Base-by-base conservation (phyloP, 1,284 basidiomycete genomes). In the Malassezia vespertilionis region DNA sequence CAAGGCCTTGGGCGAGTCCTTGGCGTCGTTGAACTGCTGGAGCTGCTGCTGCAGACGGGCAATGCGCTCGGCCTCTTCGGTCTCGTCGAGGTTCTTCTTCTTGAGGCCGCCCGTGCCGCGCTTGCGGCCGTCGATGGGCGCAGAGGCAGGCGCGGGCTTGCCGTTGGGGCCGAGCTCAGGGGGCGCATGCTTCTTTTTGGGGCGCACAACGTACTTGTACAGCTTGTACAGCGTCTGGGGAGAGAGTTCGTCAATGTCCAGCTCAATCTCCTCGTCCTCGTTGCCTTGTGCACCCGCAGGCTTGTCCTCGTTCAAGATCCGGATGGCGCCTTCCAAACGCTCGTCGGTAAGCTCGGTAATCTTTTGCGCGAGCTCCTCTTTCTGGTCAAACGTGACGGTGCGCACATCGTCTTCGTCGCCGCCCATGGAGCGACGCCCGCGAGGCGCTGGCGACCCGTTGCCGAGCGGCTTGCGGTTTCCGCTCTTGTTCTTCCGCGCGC, bases 281-380 rank as follows among this genome's bases (percentile, higher is more conserved):
- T 12, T 21, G 43, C 68, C 62, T 34, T 59, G 54, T 40, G 61
- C 48, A 35, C 53, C 61, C 9, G 56, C 52, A 23, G 67, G 65
- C 54, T 70, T 68, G 57, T 70, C 67, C 47, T 70, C 67, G 42
- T 64, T 63, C 46, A 70, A 65, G 52, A 70, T 70, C 28, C 61
- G 59, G 41, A 70, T 60, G 34, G 67, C 67, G 11, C 63, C 63
- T 33, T 70, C 67, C 44, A 70, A 52, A 12, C 65, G 60, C 50
- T 69, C 67, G 39, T 68, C 67, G 15, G 63, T 58, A 24, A 70
- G 56, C 54, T 66, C 62, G 14, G 64, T 66, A 46, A 70, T 70
- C 56, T 70, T 69, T 28, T 56, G 56, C 8, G 67, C 67, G 33
- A 70, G 52, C 53, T 70, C 67, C 49, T 68, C 65, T 50, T 70